These are phyloP conservation scores for Dictyostelium brefeldianum DNA, from an alignment of 78 protist species.

Conservation along the genomic window DNA sequence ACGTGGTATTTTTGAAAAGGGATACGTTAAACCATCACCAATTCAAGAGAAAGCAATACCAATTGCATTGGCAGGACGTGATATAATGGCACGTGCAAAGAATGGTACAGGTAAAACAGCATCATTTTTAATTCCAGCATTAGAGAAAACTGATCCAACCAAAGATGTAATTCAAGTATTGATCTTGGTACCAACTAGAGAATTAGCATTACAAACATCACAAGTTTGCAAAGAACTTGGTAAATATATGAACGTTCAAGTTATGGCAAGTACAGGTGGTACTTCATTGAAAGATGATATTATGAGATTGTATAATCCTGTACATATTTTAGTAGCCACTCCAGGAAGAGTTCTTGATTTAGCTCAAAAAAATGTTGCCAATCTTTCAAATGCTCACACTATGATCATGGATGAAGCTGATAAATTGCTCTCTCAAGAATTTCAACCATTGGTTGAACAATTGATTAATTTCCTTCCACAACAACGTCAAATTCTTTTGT, in stretches of 20 bases:
- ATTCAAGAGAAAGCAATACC: conserved; percentile 64
- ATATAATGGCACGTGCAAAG: conserved; percentile 82
- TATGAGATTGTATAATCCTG: conserved; percentile 92
- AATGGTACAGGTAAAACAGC: conserved; percentile 97
- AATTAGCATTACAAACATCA: conserved; percentile 88
- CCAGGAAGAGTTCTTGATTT: conserved; percentile 96
- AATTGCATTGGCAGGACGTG: conserved; percentile 16
- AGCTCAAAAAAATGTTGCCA: conserved; percentile 85
- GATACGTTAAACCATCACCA: conserved; percentile 85
- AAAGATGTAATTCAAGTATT: conserved; percentile 46
- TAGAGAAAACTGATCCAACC: conserved; percentile 75
- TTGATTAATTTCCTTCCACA: conserved; percentile 88
- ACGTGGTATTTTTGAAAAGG: conserved; percentile 98
- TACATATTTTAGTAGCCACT: conserved; percentile 91
- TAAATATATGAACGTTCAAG: conserved; percentile 82
- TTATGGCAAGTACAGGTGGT: conserved; percentile 91
- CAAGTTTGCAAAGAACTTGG: conserved; percentile 78
- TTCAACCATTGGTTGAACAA: conserved; percentile 92
- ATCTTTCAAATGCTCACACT: conserved; percentile 40
- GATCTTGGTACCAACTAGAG: conserved; percentile 95
- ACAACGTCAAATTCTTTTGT: conserved; percentile 94
- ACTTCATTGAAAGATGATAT: conserved; percentile 89
- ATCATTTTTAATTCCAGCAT: conserved; percentile 91
- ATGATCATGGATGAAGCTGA: conserved; percentile 96
- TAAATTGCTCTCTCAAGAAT: conserved; percentile 95